Conservation (phyloP, 352 stramenopile species). For the Stephanocyclus meneghinianus region DNA sequence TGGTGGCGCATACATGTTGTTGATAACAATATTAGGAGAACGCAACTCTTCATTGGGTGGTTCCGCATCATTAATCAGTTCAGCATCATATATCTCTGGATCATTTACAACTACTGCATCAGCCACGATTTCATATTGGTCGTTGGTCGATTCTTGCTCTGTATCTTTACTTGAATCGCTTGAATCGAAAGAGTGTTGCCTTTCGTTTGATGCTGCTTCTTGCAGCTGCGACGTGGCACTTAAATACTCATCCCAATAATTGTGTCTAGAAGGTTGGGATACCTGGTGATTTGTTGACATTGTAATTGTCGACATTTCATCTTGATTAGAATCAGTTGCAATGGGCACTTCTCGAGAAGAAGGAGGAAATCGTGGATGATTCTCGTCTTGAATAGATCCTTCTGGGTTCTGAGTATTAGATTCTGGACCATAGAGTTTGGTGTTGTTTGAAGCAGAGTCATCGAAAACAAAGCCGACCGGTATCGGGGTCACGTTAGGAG, state of each 20-base stretch:
- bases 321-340: background rate
- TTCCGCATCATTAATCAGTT: background rate
- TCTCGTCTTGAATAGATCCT: no score
- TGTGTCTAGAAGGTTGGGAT: background rate
- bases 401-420: no score
- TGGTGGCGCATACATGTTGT: background rate
- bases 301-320: background rate
- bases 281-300: background rate
- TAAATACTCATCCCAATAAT: background rate
- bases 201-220: background rate
- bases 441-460: background rate
- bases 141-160: background rate
- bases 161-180: background rate
- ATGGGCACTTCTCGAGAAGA: background rate
- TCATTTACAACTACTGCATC: conserved; percentile 10
- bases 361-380: no score
- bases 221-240: background rate
- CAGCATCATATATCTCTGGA: conserved; percentile 8
- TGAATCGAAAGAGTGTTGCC: background rate
- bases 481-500: background rate
- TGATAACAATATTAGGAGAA: background rate
- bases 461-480: background rate
- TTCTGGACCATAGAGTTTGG: background rate
- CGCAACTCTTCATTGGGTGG: background rate
- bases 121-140: conserved; percentile 6